Percentiles rank a stretch among this genome's conserved stretches.
phyloP scores from a whole-genome alignment of 345 rosid genomes.

The Acer negundo region DNA sequence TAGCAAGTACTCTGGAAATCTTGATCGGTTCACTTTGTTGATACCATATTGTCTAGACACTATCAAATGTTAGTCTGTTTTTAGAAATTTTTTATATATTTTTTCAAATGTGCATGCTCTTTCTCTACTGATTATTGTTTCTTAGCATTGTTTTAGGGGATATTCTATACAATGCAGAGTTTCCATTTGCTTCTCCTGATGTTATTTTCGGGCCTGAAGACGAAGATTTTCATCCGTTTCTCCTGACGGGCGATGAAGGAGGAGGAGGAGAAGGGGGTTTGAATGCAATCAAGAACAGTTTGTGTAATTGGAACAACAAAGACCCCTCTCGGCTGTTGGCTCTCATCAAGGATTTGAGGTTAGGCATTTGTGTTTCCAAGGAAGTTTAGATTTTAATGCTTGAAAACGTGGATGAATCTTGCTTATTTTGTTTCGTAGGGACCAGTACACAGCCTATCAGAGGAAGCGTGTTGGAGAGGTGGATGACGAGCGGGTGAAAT shows the following conservation, averaged over 20 bases:
- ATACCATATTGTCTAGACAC: slow-evolving; percentile 87
- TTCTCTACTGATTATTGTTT: not conserved
- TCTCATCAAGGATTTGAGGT: slow-evolving; percentile 84
- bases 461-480: slow-evolving; percentile 65
- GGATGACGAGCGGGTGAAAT: slow-evolving; percentile 82
- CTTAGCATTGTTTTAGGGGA: slow-evolving; percentile 62
- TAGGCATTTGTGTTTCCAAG: slow-evolving; percentile 7
- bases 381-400: slow-evolving; percentile 8
- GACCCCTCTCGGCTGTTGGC: slow-evolving; percentile 63
- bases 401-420: slow-evolving; percentile 1
- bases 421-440: slow-evolving; percentile 42
- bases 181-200: slow-evolving; percentile 73
- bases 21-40: slow-evolving; percentile 87
- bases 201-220: slow-evolving; percentile 82
- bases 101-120: not conserved
- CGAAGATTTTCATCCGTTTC: slow-evolving; percentile 70
- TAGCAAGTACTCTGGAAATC: slow-evolving; percentile 54
- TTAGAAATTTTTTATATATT: not conserved
- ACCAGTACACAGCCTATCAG: slow-evolving; percentile 65
- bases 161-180: slow-evolving; percentile 79
- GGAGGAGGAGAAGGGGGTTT: slow-evolving; percentile 44
- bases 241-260: slow-evolving; percentile 25
- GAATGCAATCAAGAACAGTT: slow-evolving; percentile 32
- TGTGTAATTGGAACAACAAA: slow-evolving; percentile 68
- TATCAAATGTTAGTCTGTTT: slow-evolving; percentile 66